Percentiles rank a stretch among this genome's conserved stretches.
phyloP scores from a whole-genome alignment of 306 rosid species.

The Crotalaria pallida region DNA sequence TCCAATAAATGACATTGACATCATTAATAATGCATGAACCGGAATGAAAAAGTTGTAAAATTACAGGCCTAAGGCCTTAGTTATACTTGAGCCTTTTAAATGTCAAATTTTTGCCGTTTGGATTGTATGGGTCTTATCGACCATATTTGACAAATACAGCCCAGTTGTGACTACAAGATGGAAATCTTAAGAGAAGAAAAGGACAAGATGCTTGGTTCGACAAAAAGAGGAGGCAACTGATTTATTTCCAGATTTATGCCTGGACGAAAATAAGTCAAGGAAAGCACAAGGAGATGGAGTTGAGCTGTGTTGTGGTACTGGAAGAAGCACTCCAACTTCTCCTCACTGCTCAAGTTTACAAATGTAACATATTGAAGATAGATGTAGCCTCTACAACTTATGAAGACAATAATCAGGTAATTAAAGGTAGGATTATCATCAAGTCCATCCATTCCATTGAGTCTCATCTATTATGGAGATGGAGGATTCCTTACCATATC shows the following conservation, averaged over 20 bases:
- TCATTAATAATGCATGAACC: not conserved
- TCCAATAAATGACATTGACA: not conserved
- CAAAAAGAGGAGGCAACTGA: not conserved
- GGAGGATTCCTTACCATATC: not conserved
- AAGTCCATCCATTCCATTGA: slow-evolving; percentile 1
- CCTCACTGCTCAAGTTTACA: slow-evolving; percentile 7
- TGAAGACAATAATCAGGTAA: not conserved
- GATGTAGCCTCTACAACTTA: slow-evolving; percentile 1
- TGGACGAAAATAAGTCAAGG: slow-evolving; percentile 10
- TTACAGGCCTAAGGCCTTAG: not conserved
- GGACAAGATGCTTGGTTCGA: not conserved
- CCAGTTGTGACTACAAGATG: not conserved
- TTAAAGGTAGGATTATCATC: not conserved
- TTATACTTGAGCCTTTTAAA: not conserved
- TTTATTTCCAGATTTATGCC: not conserved
- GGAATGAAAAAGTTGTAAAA: not conserved
- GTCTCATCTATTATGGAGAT: not conserved
- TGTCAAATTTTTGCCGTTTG: slow-evolving; percentile 1
- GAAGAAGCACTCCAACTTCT: not conserved
- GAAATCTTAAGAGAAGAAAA: not conserved
- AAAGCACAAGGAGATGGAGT: not conserved
- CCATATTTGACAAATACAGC: not conserved
- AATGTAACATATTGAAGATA: slow-evolving; percentile 3
- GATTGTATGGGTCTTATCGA: not conserved
- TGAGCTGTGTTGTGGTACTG: not conserved